A percentile compares a stretch with the other conserved stretches of the same genome.
These are phyloP conservation scores for Phytophthora cactorum DNA, from an alignment of 352 stramenopile species.

Conservation along the genomic window DNA sequence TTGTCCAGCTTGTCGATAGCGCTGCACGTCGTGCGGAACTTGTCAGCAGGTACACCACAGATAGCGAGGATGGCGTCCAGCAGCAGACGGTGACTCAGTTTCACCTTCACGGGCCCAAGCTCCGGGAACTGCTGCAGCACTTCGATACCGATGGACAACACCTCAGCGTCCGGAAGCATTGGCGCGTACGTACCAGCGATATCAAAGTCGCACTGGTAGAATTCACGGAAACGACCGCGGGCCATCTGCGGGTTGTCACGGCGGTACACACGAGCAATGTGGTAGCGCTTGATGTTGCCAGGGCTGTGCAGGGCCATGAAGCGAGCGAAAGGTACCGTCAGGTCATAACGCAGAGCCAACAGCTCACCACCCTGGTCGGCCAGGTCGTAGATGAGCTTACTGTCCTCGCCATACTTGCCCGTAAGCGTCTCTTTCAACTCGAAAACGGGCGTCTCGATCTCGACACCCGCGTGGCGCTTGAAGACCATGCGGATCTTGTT, in stretches of 20 bases:
- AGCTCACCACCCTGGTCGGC: slow-evolving; percentile 97
- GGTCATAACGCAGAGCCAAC: slow-evolving; percentile 95
- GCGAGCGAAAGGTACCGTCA: slow-evolving; percentile 98
- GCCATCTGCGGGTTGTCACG: slow-evolving; percentile 95
- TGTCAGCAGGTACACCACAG: slow-evolving; percentile 95
- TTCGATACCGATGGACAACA: slow-evolving; percentile 95
- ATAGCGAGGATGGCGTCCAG: slow-evolving; percentile 98
- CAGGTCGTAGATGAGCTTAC: slow-evolving; percentile 99
- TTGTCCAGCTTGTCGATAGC: slow-evolving; percentile 99
- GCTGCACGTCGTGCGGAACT: slow-evolving; percentile 98
- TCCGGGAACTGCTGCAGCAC: slow-evolving; percentile 88
- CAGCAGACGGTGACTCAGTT: slow-evolving; percentile 97
- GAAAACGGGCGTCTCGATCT: slow-evolving; percentile 99
- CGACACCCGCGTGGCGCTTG: slow-evolving; percentile 97
- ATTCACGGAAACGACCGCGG: slow-evolving; percentile 97
- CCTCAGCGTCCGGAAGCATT: slow-evolving; percentile 98
- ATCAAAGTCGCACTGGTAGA: slow-evolving; percentile 99
- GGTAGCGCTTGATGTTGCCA: slow-evolving; percentile 99
- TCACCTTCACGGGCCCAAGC: slow-evolving; percentile 95
- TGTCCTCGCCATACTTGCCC: slow-evolving; percentile 99
- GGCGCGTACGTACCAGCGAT: slow-evolving; percentile 95
- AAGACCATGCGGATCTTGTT: slow-evolving; percentile 98
- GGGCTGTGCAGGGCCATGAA: slow-evolving; percentile 98
- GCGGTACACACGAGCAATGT: slow-evolving; percentile 98
- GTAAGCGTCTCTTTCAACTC: slow-evolving; percentile 99